Conservation (phyloP, 2,329 filamentous ascomycete species). For the Venturia asperata region DNA sequence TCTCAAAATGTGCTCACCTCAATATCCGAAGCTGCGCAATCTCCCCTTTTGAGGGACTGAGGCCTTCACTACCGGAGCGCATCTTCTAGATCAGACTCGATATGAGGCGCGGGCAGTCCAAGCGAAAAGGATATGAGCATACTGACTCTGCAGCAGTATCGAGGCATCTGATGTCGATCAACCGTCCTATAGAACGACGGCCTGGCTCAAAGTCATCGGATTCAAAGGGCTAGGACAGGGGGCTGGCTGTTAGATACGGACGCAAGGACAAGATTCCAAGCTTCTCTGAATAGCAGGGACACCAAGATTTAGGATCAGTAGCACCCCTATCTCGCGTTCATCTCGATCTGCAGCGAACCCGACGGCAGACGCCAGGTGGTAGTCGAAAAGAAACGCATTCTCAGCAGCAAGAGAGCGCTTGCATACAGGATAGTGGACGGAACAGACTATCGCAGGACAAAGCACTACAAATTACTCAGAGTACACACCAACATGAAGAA, state of each 20-base stretch:
- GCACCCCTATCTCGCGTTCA: not conserved
- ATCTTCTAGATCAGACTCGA: no score
- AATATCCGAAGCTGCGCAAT: no score
- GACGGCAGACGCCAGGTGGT: no score
- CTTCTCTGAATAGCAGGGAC: not conserved
- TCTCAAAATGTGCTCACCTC: no score
- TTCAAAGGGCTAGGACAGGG: not conserved
- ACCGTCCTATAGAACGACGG: no score
- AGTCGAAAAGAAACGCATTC: not conserved
- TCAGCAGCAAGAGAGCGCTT: not conserved
- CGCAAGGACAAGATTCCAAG: not conserved
- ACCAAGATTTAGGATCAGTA: not conserved
- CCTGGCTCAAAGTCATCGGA: no score
- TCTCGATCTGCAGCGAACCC: not conserved
- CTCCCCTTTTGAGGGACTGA: no score
- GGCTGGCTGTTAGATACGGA: not conserved
- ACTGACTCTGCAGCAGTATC: no score
- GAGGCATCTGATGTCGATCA: not conserved
- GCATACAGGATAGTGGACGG: not conserved
- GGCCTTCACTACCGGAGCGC: no score
- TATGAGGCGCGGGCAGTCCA: no score
- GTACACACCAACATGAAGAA: not conserved
- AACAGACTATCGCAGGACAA: not conserved
- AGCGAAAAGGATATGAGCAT: no score
- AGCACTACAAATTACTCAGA: not conserved